Conservation (phyloP, 345 rosid genomes). For the Garcia nutans region DNA sequence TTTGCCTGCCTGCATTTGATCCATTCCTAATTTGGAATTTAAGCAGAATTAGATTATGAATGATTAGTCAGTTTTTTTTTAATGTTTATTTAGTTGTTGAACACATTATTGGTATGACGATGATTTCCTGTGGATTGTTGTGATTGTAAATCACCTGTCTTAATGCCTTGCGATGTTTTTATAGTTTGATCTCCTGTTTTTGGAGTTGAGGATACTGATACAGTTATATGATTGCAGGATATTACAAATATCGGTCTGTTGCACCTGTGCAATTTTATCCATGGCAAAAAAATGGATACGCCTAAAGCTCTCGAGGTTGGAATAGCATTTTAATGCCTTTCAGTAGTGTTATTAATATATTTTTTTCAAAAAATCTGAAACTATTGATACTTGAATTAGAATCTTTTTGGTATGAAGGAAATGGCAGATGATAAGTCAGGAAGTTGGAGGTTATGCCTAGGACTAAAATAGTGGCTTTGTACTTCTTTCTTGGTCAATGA, state of each 20-base stretch:
- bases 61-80: background rate
- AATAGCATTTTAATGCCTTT: background rate
- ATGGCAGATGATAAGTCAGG: background rate
- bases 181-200: slow-evolving; percentile 1
- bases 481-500: background rate
- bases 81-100: background rate
- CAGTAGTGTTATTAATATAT: background rate
- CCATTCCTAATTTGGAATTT: background rate
- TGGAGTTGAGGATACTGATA: background rate
- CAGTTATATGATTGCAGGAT: slow-evolving; percentile 23
- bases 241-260: slow-evolving; percentile 34
- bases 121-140: background rate
- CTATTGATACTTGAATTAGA: background rate
- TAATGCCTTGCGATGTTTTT: background rate
- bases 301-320: slow-evolving; percentile 36
- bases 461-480: background rate
- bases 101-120: background rate
- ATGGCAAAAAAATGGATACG: slow-evolving; percentile 24
- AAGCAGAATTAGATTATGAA: background rate
- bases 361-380: background rate
- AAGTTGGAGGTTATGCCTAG: background rate
- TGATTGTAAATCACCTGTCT: background rate
- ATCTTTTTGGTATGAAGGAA: background rate
- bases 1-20: background rate
- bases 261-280: slow-evolving; percentile 33